These are phyloP conservation scores for Lepidopterella palustris DNA, from an alignment of 495 filamentous ascomycete genomes.

Conservation along the genomic window DNA sequence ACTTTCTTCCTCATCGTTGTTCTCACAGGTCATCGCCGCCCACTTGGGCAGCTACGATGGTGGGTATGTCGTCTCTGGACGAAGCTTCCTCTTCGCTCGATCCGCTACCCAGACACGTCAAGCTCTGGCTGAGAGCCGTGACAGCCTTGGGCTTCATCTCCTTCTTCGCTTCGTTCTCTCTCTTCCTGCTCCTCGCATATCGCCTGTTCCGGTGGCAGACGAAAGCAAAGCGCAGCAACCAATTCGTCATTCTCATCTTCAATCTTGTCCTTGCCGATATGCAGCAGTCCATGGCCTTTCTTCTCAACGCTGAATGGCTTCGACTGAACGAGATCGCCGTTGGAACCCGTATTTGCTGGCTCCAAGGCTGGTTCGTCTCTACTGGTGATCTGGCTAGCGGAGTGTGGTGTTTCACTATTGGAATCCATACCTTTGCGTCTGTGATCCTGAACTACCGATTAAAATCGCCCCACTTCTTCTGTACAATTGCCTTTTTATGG, in stretches of 20 bases:
- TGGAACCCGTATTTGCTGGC: slow-evolving; percentile 51
- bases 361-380: slow-evolving; percentile 66
- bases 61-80: not conserved
- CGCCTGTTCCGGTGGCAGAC: slow-evolving; percentile 23
- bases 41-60: too few relatives aligned
- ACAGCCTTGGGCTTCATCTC: slow-evolving; percentile 31
- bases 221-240: slow-evolving; percentile 46
- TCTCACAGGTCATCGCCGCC: too few relatives aligned
- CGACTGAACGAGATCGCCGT: slow-evolving; percentile 49
- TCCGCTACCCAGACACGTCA: slow-evolving; percentile 23
- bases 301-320: slow-evolving; percentile 62
- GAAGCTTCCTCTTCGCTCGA: not conserved
- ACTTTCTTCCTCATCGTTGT: too few relatives aligned
- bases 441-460: slow-evolving; percentile 29
- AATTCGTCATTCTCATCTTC: slow-evolving; percentile 67
- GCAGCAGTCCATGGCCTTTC: slow-evolving; percentile 61
- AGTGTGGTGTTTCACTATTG: slow-evolving; percentile 51
- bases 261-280: slow-evolving; percentile 70
- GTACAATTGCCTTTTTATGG: slow-evolving; percentile 13
- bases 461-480: slow-evolving; percentile 14
- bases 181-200: slow-evolving; percentile 14
- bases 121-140: slow-evolving; percentile 30
- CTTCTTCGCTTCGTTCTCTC: slow-evolving; percentile 24
- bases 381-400: slow-evolving; percentile 64
- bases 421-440: slow-evolving; percentile 53